Conservation (phyloP, 1,139 yeast species). For the Entelexis sorbosivorans region DNA sequence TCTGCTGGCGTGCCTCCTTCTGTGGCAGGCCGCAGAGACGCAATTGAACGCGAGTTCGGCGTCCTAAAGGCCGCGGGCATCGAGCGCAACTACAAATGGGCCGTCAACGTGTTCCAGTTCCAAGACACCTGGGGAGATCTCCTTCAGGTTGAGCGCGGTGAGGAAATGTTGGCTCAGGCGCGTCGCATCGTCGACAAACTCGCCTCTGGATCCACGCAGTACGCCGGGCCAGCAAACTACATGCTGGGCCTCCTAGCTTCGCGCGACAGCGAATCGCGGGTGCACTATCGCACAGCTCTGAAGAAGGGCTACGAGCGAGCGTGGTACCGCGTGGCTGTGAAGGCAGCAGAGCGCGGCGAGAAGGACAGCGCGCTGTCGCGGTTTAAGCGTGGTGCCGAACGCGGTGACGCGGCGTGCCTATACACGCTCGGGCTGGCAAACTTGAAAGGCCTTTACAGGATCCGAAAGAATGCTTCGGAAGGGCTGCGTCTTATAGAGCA, state of each 20-base stretch:
- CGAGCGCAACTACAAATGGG: constrained; percentile 26
- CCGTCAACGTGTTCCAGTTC: constrained; percentile 29
- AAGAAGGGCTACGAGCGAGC: constrained; percentile 30
- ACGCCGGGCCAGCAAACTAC: constrained; percentile 5
- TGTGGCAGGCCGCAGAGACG: constrained; percentile 26
- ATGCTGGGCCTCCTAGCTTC: constrained; percentile 2
- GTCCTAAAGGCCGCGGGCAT: constrained; percentile 11
- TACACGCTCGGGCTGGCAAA: constrained; percentile 32
- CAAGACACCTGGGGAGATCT: constrained; percentile 12
- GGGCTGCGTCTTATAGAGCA: constrained; percentile 28
- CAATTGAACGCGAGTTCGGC: constrained; percentile 24
- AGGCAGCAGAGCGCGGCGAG: constrained; percentile 30
- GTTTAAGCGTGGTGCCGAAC: constrained; percentile 29
- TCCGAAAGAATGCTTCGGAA: constrained; percentile 23
- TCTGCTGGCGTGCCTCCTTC: constrained; percentile 27
- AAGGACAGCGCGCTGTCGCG: constrained; percentile 26
- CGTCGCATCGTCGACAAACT: constrained; percentile 5
- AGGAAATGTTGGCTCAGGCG: background rate
- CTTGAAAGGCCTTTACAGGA: constrained; percentile 30
- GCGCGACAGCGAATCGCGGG: constrained; percentile 4
- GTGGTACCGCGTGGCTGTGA: constrained; percentile 29
- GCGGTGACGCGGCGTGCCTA: constrained; percentile 31
- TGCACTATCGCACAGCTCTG: constrained; percentile 27
- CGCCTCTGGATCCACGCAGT: constrained; percentile 1
- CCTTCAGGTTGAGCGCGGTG: background rate